Percentiles rank a stretch among this genome's conserved stretches.
phyloP scores from a whole-genome alignment of 495 filamentous ascomycete species.

The Glonium stellatum region DNA sequence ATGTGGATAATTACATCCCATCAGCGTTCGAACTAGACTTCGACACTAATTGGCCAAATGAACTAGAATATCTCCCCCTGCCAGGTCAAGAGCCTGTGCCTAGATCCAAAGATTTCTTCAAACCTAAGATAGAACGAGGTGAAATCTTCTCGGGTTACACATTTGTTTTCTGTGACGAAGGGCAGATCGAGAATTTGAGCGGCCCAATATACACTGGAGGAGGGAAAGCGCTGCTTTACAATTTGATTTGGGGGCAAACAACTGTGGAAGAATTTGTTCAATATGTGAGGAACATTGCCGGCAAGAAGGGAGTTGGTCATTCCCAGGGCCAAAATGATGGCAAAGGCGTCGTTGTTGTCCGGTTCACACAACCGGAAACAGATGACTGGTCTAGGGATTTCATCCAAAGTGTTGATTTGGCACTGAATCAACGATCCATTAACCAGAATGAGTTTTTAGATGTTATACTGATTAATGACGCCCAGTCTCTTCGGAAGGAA shows the following conservation, averaged over 20 bases:
- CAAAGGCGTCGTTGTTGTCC: conserved; percentile 71
- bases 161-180: conserved; percentile 75
- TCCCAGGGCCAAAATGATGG: conserved; percentile 51
- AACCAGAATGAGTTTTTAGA: conserved; percentile 91
- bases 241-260: conserved; percentile 57
- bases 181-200: conserved; percentile 72
- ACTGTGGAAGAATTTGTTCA: conserved; percentile 67
- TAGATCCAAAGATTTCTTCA: conserved; percentile 56
- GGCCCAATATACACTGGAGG: conserved; percentile 67
- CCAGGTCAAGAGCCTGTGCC: conserved; percentile 65
- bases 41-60: conserved; percentile 71
- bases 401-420: conserved; percentile 55
- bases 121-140: conserved; percentile 56
- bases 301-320: conserved; percentile 59
- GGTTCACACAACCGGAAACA: conserved; percentile 54
- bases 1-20: conserved; percentile 41
- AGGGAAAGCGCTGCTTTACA: conserved; percentile 69
- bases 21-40: conserved; percentile 79
- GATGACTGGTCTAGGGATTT: conserved; percentile 66
- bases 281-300: conserved; percentile 68
- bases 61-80: conserved; percentile 62
- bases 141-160: conserved; percentile 80
- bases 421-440: conserved; percentile 72
- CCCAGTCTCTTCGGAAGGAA: conserved; percentile 57
- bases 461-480: conserved; percentile 73